Evolutionary conservation across 345 rosid genomes (phyloP), one percentile per base, ranked within the genome.

Genomic region (Laguncularia racemosa): DNA sequence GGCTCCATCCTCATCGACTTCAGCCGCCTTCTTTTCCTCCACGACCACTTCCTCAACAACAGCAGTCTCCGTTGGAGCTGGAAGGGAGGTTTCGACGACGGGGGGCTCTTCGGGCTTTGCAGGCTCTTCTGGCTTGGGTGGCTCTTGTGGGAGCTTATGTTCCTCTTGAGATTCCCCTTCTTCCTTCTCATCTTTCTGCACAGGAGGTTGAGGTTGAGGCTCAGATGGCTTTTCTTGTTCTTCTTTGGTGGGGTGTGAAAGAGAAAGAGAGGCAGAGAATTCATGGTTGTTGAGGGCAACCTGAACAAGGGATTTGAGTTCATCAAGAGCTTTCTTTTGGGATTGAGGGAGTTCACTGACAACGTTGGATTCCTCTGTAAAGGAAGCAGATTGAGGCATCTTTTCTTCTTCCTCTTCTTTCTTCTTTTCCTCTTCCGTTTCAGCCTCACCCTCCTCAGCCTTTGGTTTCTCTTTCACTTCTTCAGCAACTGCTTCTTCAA

Each of bases 1-100:
- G 62, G 96, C 69, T n/a, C 95, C 97, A 15, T 91, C 96, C 40
- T 84, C 96, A 1, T 86, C 96, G 10, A 76, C 80, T 13, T 66
- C 53, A 0, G 82, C 44, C 48, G 76, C 65, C 45, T 71, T 80
- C 69, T 76, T 83, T 51, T 53, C 82, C 61, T 64, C 70, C 20
- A 58, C 66, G 19, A 59, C 71, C 15, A 58, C 67, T n/a, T n/a
- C n/a, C n/a, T n/a, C n/a, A 20, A 38, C 78, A 2, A 70, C 45
- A 52, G 60, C 65, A 2, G 48, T 61, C 2, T 73, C 14, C 2
- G 50, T 57, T 20, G 61, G 59, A 4, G n/a, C 20, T 4, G 54
- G 63, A 21, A 44, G 14, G 19, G 63, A 23, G 20, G 54, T 12
- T 46, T 58, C 62, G 28, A 26, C 6, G 63, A 21, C 46, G 4